phyloP scores from a whole-genome alignment of 805 yeast genomes.

The Isabelozyma heimii region DNA sequence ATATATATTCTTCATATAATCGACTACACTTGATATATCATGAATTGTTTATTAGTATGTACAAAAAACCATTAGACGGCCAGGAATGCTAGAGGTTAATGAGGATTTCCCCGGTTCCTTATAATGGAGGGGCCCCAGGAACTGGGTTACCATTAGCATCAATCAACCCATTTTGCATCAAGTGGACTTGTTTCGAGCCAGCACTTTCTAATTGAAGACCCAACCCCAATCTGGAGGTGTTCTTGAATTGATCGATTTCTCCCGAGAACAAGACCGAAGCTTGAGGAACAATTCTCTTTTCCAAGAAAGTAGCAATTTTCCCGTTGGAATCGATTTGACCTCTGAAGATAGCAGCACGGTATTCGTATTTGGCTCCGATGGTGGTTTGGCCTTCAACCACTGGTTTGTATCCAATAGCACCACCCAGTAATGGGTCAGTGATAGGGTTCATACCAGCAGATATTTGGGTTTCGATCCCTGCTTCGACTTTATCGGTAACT shows the following conservation, averaged over 20 bases:
- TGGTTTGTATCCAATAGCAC: constrained; percentile 79
- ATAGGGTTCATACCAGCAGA: constrained; percentile 75
- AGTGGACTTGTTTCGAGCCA: constrained; percentile 87
- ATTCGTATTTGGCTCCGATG: constrained; percentile 95
- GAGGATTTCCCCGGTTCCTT: too few relatives aligned
- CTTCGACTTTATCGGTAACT: constrained; percentile 90
- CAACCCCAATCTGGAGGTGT: constrained; percentile 79
- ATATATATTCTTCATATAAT: constrained; percentile 1
- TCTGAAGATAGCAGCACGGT: constrained; percentile 92
- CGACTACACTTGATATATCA: background rate
- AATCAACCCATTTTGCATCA: constrained; percentile 84
- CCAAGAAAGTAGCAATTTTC: constrained; percentile 86
- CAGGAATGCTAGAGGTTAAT: background rate
- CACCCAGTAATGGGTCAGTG: constrained; percentile 71
- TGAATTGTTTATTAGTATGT: constrained; percentile 6
- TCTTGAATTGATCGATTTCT: constrained; percentile 79
- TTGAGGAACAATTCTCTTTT: constrained; percentile 90
- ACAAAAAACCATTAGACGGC: constrained; percentile 1
- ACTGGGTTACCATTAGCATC: constrained; percentile 85
- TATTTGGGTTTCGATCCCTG: constrained; percentile 85
- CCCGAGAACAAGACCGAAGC: constrained; percentile 85
- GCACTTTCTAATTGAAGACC: constrained; percentile 96
- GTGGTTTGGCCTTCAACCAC: constrained; percentile 90
- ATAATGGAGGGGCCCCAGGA: constrained; percentile 69
- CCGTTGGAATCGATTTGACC: constrained; percentile 92